phyloP scores from a whole-genome alignment of 1,284 basidiomycete genomes.

The Agroathelia rolfsii region DNA sequence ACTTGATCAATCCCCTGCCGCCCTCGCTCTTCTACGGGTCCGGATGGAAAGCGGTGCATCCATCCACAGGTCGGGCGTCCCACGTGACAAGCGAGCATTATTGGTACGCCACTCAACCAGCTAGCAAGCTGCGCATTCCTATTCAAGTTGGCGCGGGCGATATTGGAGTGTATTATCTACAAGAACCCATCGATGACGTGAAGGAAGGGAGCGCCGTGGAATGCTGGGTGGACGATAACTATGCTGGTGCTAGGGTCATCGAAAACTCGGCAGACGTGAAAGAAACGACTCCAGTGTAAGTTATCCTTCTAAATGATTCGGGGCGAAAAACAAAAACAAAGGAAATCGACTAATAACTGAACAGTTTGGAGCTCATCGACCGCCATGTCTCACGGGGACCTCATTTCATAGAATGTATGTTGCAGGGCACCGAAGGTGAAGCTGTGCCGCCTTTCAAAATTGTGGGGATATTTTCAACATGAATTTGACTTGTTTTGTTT shows the following conservation, averaged over 20 bases:
- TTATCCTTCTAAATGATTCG: constrained; percentile 13
- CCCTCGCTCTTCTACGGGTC: constrained; percentile 82
- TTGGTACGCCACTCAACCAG: constrained; percentile 77
- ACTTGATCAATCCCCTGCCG: constrained; percentile 89
- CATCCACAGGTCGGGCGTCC: constrained; percentile 34
- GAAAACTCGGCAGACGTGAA: constrained; percentile 50
- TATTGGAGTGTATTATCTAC: constrained; percentile 69
- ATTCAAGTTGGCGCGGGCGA: constrained; percentile 69
- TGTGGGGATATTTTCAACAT: constrained; percentile 74
- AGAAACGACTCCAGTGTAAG: constrained; percentile 45
- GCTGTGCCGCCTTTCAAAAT: constrained; percentile 73
- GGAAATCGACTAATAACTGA: constrained; percentile 4
- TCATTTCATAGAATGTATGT: constrained; percentile 79
- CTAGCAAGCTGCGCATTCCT: constrained; percentile 68
- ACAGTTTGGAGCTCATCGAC: constrained; percentile 74
- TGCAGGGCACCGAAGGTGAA: constrained; percentile 74
- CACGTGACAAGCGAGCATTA: constrained; percentile 63
- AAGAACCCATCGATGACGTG: constrained; percentile 43
- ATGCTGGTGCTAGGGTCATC: constrained; percentile 47
- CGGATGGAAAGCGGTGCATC: constrained; percentile 78
- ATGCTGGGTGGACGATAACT: constrained; percentile 85
- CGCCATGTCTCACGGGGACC: constrained; percentile 64
- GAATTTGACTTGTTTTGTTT: constrained; percentile 9
- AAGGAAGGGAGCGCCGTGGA: constrained; percentile 54
- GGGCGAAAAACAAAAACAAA: constrained; percentile 4